Conservation (phyloP, 345 rosid genomes). For the Rhodomyrtus tomentosa region DNA sequence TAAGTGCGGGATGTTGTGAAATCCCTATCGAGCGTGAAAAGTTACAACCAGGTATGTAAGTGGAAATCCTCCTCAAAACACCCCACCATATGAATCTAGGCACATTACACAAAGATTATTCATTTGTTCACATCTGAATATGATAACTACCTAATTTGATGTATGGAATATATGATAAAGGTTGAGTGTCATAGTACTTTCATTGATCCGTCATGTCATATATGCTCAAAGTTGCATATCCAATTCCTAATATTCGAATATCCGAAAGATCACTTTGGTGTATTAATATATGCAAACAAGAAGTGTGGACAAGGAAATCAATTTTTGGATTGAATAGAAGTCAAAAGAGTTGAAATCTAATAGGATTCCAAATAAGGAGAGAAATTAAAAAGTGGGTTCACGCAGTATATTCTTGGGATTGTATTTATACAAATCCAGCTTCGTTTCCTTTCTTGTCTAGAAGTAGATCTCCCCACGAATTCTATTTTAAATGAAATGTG, state of each 20-base stretch:
- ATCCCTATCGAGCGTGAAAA: not conserved
- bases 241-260: not conserved
- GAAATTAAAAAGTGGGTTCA: not conserved
- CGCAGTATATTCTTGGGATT: not conserved
- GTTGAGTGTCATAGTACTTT: not conserved
- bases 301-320: not conserved
- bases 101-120: not conserved
- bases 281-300: not conserved
- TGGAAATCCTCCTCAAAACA: not conserved
- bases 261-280: not conserved
- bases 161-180: not conserved
- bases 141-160: not conserved
- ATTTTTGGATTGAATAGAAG: not conserved
- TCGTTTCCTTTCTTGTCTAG: not conserved
- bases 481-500: not conserved
- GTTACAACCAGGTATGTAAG: not conserved
- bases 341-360: not conserved
- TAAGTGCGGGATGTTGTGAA: not conserved
- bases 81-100: not conserved
- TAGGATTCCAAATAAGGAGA: not conserved
- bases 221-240: not conserved
- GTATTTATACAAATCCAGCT: not conserved
- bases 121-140: not conserved
- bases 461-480: not conserved
- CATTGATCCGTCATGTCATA: not conserved